Evolutionary conservation across 2,329 filamentous ascomycete species (phyloP).

Genomic region (Sclerotiophoma versabilis): DNA sequence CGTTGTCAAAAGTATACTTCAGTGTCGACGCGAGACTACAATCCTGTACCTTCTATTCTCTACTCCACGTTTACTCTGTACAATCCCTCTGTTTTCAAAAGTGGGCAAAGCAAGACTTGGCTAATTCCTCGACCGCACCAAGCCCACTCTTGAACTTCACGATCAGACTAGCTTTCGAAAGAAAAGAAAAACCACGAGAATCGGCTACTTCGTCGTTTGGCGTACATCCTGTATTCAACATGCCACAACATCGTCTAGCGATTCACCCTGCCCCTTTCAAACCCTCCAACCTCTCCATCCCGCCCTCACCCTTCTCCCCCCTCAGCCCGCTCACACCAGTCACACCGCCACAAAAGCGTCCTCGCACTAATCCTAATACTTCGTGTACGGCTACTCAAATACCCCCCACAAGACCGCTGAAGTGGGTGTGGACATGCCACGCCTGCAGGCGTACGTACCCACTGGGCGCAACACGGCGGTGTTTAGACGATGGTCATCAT

Average conservation of each 20-base stretch:
- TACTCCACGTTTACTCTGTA: neutral
- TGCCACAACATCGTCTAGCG: constrained; percentile 12
- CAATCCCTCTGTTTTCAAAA: too few species aligned
- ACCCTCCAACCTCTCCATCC: constrained; percentile 53
- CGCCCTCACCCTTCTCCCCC: constrained; percentile 55
- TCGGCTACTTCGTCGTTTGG: too few species aligned
- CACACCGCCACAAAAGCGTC: constrained; percentile 10
- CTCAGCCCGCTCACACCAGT: constrained; percentile 31
- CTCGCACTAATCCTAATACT: neutral
- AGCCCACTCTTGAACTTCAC: too few species aligned
- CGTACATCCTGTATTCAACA: too few species aligned
- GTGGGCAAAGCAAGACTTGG: too few species aligned
- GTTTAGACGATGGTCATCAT: constrained; percentile 61
- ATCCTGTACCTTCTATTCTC: neutral
- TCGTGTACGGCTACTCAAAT: constrained; percentile 26
- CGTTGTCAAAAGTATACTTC: neutral
- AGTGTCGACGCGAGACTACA: neutral
- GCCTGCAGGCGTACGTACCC: constrained; percentile 57
- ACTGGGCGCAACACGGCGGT: constrained; percentile 59
- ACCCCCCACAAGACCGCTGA: constrained; percentile 40
- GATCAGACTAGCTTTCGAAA: neutral
- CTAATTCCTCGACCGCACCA: too few species aligned
- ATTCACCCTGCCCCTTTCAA: constrained; percentile 53
- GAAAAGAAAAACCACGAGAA: too few species aligned
- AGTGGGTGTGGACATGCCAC: constrained; percentile 64